Conservation (phyloP, 2,329 filamentous ascomycete species). For the Tolypocladium tropicale region DNA sequence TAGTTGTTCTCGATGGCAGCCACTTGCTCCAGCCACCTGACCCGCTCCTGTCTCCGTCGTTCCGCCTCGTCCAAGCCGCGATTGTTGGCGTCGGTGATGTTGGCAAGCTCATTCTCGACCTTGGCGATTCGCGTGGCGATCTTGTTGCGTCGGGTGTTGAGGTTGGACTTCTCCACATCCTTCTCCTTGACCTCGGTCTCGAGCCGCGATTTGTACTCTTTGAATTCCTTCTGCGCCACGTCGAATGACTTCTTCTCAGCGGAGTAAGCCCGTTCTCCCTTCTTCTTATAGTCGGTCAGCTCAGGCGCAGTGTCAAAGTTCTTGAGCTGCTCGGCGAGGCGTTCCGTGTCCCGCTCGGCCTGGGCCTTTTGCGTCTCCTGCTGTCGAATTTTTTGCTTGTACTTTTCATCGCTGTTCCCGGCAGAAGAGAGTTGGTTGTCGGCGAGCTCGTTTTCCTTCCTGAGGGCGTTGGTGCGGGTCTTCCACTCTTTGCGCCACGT, state of each 20-base stretch:
- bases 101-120: conserved; percentile 61
- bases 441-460: conserved; percentile 64
- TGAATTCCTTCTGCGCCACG: conserved; percentile 40
- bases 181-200: conserved; percentile 54
- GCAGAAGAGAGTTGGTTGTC: conserved; percentile 55
- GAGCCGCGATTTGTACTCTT: conserved; percentile 48
- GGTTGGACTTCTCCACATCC: conserved; percentile 51
- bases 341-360: conserved; percentile 44
- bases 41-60: conserved; percentile 41
- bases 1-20: conserved; percentile 35
- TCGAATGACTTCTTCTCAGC: conserved; percentile 52
- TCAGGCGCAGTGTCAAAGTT: conserved; percentile 55
- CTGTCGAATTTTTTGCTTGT: conserved; percentile 64
- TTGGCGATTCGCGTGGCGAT: conserved; percentile 61
- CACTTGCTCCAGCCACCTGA: conserved; percentile 35
- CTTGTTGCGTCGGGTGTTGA: conserved; percentile 62
- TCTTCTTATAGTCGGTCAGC: conserved; percentile 46
- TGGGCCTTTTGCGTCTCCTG: conserved; percentile 64
- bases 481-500: conserved; percentile 66
- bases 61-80: conserved; percentile 55
- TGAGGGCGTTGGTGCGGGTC: conserved; percentile 53
- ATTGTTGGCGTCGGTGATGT: conserved; percentile 58
- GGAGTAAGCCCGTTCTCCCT: conserved; percentile 40
- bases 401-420: conserved; percentile 66
- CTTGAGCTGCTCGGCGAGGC: conserved; percentile 49